These are phyloP conservation scores for Bruguiera gymnorhiza DNA, from an alignment of 345 rosid species.

Conservation along the genomic window DNA sequence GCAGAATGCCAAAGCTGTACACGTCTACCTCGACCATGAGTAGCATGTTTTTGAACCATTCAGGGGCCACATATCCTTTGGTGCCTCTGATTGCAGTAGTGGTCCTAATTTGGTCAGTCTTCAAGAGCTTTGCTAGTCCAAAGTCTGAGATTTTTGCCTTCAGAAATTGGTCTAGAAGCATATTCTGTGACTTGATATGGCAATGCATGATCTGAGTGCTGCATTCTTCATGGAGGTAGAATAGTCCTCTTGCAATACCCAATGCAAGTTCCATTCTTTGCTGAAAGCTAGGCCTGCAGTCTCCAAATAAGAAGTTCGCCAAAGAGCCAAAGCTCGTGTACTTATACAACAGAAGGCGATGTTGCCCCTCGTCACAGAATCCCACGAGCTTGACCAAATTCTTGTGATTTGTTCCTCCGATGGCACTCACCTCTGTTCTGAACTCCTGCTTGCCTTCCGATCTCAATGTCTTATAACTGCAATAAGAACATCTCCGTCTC, in stretches of 20 bases:
- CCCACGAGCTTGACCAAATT: slow-evolving; percentile 40
- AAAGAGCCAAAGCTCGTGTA: slow-evolving; percentile 34
- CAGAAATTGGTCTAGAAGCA: slow-evolving; percentile 26
- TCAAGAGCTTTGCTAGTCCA: slow-evolving; percentile 41
- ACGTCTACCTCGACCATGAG: slow-evolving; percentile 43
- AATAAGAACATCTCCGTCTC: not conserved
- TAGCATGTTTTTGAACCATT: slow-evolving; percentile 43
- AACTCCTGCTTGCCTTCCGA: slow-evolving; percentile 28
- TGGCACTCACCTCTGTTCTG: slow-evolving; percentile 30
- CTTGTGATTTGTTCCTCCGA: slow-evolving; percentile 38
- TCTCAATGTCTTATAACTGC: slow-evolving; percentile 29
- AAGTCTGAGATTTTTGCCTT: slow-evolving; percentile 31
- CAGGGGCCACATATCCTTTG: slow-evolving; percentile 42
- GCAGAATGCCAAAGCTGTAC: slow-evolving; percentile 30
- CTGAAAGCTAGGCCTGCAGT: slow-evolving; percentile 25
- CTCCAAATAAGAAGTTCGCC: slow-evolving; percentile 26
- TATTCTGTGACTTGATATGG: slow-evolving; percentile 44
- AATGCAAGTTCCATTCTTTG: slow-evolving; percentile 28
- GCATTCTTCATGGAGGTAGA: slow-evolving; percentile 42
- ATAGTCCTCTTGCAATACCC: slow-evolving; percentile 35
- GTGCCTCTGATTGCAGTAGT: slow-evolving; percentile 35
- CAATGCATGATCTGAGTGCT: slow-evolving; percentile 38
- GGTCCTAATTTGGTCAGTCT: slow-evolving; percentile 26
- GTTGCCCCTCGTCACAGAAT: slow-evolving; percentile 35
- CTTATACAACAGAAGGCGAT: slow-evolving; percentile 34